Conservation (phyloP, 2,329 filamentous ascomycete genomes). For the Chalaropsis thielavioides region DNA sequence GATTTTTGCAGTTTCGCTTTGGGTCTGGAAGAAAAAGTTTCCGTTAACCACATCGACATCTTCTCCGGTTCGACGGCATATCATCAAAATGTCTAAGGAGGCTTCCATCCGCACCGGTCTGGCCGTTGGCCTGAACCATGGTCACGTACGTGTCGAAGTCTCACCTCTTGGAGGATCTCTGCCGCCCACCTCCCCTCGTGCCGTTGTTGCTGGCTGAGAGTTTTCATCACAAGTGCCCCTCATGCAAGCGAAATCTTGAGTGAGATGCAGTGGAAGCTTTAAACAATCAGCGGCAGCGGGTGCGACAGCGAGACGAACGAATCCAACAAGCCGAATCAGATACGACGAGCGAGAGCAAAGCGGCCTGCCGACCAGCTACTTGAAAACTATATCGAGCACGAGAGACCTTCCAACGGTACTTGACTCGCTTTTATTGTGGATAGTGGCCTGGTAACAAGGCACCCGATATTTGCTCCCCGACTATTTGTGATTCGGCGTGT, state of each 20-base stretch:
- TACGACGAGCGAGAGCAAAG: constrained; percentile 10
- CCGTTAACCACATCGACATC: constrained; percentile 23
- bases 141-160: constrained; percentile 49
- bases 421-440: neutral
- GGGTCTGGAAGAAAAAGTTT: constrained; percentile 12
- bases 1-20: constrained; percentile 8
- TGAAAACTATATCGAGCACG: neutral
- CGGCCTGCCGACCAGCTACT: neutral
- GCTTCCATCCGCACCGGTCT: constrained; percentile 43
- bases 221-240: neutral
- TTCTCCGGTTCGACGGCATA: constrained; percentile 22
- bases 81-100: constrained; percentile 43
- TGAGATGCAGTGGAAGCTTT: constrained; percentile 9
- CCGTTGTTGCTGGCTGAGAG: constrained; percentile 1
- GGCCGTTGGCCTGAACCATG: constrained; percentile 47
- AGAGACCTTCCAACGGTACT: constrained; percentile 3
- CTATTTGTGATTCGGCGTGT: constrained; percentile 3
- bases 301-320: constrained; percentile 15
- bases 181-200: constrained; percentile 24
- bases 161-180: constrained; percentile 66
- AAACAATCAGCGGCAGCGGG: constrained; percentile 21
- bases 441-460: neutral
- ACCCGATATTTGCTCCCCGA: neutral
- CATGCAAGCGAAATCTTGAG: constrained; percentile 12
- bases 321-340: constrained; percentile 7